Evolutionary conservation across 2,329 filamentous ascomycete species (phyloP).

Genomic region (Epichloe baconii): DNA sequence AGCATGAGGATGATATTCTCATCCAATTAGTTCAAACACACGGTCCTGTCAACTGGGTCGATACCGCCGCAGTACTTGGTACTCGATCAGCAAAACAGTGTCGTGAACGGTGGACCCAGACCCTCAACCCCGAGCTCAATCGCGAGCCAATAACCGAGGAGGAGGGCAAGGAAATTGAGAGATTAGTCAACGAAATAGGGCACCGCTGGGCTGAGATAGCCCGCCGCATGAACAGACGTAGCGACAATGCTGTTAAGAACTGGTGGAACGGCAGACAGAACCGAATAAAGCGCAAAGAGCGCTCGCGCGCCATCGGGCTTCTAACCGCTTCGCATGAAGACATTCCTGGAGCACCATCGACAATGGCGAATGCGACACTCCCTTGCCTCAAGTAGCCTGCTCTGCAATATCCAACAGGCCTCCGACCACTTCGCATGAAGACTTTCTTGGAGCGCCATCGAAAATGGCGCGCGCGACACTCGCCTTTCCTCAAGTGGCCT

Average conservation of each 20-base stretch:
- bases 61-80: conserved; percentile 62
- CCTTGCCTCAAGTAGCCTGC: neutral
- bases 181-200: conserved; percentile 63
- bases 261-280: conserved; percentile 97
- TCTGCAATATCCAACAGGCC: too few relatives aligned
- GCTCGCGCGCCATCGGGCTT: neutral
- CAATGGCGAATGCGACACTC: neutral
- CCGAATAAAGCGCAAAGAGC: conserved; percentile 42
- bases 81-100: conserved; percentile 88
- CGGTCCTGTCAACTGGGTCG: conserved; percentile 80
- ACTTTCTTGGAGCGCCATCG: neutral
- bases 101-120: conserved; percentile 86
- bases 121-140: conserved; percentile 65
- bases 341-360: neutral
- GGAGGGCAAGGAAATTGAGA: conserved; percentile 62
- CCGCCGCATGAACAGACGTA: conserved; percentile 65
- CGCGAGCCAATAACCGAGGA: conserved; percentile 60
- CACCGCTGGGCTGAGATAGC: conserved; percentile 93
- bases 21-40: conserved; percentile 57
- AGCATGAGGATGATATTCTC: conserved; percentile 59
- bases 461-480: neutral
- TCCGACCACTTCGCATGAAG: neutral
- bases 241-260: conserved; percentile 94
- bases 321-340: neutral
- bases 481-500: neutral